Evolutionary conservation across 345 rosid genomes (phyloP), one percentile per base, ranked within the genome.

Genomic region (Toxicodendron radicans): DNA sequence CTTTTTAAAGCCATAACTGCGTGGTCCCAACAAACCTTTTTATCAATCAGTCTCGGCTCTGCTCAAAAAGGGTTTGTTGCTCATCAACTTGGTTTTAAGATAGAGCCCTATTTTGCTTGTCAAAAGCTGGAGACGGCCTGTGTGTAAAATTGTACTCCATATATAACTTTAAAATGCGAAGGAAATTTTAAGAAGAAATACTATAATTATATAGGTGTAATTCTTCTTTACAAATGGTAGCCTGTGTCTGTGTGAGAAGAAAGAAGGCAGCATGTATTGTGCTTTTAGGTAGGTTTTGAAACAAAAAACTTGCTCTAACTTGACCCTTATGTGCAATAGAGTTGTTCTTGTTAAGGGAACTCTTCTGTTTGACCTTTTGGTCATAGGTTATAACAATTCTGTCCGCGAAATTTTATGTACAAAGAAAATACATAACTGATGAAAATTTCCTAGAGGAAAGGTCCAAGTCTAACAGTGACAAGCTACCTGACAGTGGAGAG

Each of bases 1-100:
- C 60, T 56, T 48, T 56, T 73, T 62, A 43, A 20, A 35, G 70
- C 21, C 62, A 60, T 66, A 76, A 71, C 68, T 16, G 17, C 7
- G 76, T 70, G 81, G 80, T 73, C 76, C 80, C 74, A 41, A 16
- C 45, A 46, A 68, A 60, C 8, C 30, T 20, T 68, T 38, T 12
- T 16, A 68, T 68, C 48, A 49, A 18, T 23, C 17, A 32, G 57
- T 35, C 9, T 52, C 58, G 14, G 58, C 73, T 45, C 14, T 53
- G 72, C 17, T 52, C 35, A 35, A 13, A 68, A 68, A 52, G 63
- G 20, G 5, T 46, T 9, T 5, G 17, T 4, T 23, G 32, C 5
- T 66, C 17, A 38, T 58, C 45, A 46, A 45, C 57, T 60, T 61
- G 58, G 32, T 35, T 5, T 27, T 11, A 12, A 18, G 58, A n/a